These are phyloP conservation scores for Striga asiatica DNA, from an alignment of 257 asterid species.

Conservation along the genomic window DNA sequence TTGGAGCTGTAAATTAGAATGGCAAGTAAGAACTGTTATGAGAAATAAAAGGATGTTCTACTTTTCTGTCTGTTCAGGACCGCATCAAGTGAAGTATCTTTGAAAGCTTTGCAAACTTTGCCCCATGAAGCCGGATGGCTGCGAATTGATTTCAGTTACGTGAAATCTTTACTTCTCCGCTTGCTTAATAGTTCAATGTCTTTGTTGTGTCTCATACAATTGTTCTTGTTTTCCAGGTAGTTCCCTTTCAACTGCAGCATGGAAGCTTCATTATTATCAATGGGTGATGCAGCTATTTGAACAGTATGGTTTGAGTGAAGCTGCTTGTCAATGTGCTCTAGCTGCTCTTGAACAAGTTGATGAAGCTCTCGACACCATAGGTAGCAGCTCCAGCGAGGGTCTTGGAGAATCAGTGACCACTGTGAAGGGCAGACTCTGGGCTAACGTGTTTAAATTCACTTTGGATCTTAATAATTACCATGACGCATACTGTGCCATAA, in stretches of 20 bases:
- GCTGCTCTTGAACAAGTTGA: slow-evolving; percentile 98
- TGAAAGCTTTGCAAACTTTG: slow-evolving; percentile 61
- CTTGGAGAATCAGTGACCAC: slow-evolving; percentile 56
- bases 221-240: slow-evolving; percentile 38
- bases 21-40: slow-evolving; percentile 10
- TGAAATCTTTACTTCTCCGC: slow-evolving; percentile 9
- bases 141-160: slow-evolving; percentile 65
- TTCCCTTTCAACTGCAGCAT: slow-evolving; percentile 43
- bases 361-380: slow-evolving; percentile 51
- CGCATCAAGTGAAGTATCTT: slow-evolving; percentile 78
- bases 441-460: slow-evolving; percentile 70
- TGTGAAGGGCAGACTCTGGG: slow-evolving; percentile 86
- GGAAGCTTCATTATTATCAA: slow-evolving; percentile 89
- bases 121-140: slow-evolving; percentile 76
- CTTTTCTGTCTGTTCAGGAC: slow-evolving; percentile 44
- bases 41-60: slow-evolving; percentile 2
- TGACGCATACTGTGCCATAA: slow-evolving; percentile 91
- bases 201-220: slow-evolving; percentile 12
- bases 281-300: slow-evolving; percentile 99
- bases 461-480: slow-evolving; percentile 62
- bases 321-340: slow-evolving; percentile 80
- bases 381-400: slow-evolving; percentile 32
- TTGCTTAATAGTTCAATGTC: slow-evolving; percentile 2
- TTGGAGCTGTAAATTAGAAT: background rate
- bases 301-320: slow-evolving; percentile 70